Percentiles rank a stretch among this genome's conserved stretches.
Evolutionary conservation across 768 basidiomycete species (phyloP).

Genomic region (Sporobolomyces phaffii): DNA sequence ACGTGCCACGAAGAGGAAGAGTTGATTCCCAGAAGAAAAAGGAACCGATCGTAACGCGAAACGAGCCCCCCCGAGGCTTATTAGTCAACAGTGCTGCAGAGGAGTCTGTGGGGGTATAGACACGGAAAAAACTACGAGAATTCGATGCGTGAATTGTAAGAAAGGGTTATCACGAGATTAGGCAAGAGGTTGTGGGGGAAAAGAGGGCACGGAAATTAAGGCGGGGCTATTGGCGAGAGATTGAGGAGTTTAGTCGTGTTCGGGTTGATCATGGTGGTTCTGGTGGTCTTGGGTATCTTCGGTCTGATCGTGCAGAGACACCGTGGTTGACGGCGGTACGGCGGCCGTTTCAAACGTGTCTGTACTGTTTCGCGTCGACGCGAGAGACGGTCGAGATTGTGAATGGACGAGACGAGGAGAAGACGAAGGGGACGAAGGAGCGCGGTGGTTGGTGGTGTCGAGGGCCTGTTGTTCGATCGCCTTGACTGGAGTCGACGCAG

Average conservation of each 20-base stretch:
- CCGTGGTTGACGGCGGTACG: not conserved
- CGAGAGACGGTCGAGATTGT: not conserved
- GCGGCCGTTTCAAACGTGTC: slow-evolving; percentile 6
- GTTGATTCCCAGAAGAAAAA: not conserved
- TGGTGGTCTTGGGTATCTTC: not conserved
- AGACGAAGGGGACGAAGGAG: not conserved
- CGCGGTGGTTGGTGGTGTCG: too few species aligned
- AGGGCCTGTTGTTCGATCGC: too few species aligned
- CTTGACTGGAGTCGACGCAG: slow-evolving; percentile 10
- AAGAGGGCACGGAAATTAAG: too few species aligned
- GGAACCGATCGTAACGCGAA: not conserved
- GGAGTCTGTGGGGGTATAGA: too few species aligned
- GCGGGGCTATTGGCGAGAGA: too few species aligned
- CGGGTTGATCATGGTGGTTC: too few species aligned
- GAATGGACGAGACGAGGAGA: not conserved
- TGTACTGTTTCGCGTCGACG: not conserved
- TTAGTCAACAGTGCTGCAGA: not conserved
- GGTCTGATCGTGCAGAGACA: not conserved
- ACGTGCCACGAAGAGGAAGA: not conserved
- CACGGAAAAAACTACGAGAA: too few species aligned
- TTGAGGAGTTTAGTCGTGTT: too few species aligned
- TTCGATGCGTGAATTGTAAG: too few species aligned
- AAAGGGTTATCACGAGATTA: too few species aligned
- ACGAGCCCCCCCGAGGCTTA: not conserved
- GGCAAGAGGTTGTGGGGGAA: too few species aligned